Conservation (phyloP, 1,284 basidiomycete species). For the Melanopsichium pennsylvanicum region DNA sequence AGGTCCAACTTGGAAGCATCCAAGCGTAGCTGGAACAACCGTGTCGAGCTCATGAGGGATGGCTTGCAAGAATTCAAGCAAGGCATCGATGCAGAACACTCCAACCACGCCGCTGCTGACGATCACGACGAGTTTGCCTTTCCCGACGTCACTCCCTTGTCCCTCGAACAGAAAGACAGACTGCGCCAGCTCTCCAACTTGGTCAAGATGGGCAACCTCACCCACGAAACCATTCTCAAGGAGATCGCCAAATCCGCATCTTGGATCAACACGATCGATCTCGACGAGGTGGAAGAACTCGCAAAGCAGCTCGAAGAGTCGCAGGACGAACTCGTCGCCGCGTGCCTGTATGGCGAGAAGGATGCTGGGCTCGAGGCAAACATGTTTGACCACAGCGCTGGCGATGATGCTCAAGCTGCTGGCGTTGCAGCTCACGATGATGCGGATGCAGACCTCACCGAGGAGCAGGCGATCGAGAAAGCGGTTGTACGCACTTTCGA, state of each 20-base stretch:
- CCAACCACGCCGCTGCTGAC: not conserved
- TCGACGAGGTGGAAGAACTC: slow-evolving; percentile 43
- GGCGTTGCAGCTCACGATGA: slow-evolving; percentile 9
- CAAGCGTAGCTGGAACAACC: slow-evolving; percentile 43
- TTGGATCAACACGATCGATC: slow-evolving; percentile 13
- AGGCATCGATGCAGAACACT: slow-evolving; percentile 28
- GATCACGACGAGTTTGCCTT: slow-evolving; percentile 34
- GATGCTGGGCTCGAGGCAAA: slow-evolving; percentile 40
- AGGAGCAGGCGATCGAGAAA: slow-evolving; percentile 42
- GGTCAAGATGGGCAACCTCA: slow-evolving; percentile 49
- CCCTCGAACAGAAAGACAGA: slow-evolving; percentile 32
- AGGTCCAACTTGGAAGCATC: slow-evolving; percentile 50
- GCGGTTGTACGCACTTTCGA: slow-evolving; percentile 46
- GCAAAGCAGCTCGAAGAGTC: slow-evolving; percentile 46
- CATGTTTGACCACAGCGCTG: slow-evolving; percentile 36
- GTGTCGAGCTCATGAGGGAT: slow-evolving; percentile 48
- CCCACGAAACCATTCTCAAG: slow-evolving; percentile 43
- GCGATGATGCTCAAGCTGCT: slow-evolving; percentile 5
- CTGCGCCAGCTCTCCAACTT: slow-evolving; percentile 38
- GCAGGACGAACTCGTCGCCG: slow-evolving; percentile 53
- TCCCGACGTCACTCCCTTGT: slow-evolving; percentile 29
- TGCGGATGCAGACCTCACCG: slow-evolving; percentile 29
- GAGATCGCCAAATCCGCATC: slow-evolving; percentile 25
- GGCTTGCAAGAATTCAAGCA: slow-evolving; percentile 47
- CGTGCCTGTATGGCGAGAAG: slow-evolving; percentile 45